Conservation (phyloP, 306 rosid genomes). For the Prunus padus region DNA sequence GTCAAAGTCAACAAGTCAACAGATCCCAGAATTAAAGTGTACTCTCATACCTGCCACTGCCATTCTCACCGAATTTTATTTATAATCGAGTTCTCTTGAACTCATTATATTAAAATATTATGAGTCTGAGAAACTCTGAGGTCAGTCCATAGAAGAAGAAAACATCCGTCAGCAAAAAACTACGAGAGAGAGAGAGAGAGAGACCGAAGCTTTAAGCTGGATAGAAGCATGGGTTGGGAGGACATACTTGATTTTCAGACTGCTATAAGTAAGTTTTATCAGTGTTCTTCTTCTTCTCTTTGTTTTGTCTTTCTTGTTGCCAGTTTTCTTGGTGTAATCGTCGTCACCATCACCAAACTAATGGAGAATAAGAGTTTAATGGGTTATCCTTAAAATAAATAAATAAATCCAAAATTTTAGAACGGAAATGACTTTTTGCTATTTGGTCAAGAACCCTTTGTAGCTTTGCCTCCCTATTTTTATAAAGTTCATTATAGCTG, state of each 20-base stretch:
- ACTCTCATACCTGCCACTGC: background rate
- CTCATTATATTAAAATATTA: background rate
- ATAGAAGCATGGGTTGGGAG: conserved; percentile 45
- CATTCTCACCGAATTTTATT: too few relatives aligned
- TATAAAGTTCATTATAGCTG: background rate
- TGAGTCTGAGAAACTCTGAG: background rate
- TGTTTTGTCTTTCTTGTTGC: conserved; percentile 3
- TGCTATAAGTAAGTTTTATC: conserved; percentile 41
- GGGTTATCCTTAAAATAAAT: background rate
- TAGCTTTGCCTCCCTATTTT: background rate
- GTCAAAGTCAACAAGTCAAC: too few relatives aligned
- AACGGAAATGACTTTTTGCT: background rate
- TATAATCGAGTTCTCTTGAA: too few relatives aligned
- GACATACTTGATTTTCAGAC: conserved; percentile 26
- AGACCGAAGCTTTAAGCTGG: conserved; percentile 22
- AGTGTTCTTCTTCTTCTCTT: background rate
- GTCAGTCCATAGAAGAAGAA: background rate
- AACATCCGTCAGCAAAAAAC: background rate
- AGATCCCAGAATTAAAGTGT: background rate
- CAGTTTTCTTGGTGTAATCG: background rate
- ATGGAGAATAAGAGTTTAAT: too few relatives aligned
- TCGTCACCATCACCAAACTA: background rate
- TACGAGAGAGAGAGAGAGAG: too few relatives aligned
- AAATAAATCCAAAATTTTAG: background rate
- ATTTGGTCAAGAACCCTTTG: background rate